A percentile compares a stretch with the other conserved stretches of the same genome.
phyloP scores from a whole-genome alignment of 768 basidiomycete genomes.

The Podaxis pistillaris region DNA sequence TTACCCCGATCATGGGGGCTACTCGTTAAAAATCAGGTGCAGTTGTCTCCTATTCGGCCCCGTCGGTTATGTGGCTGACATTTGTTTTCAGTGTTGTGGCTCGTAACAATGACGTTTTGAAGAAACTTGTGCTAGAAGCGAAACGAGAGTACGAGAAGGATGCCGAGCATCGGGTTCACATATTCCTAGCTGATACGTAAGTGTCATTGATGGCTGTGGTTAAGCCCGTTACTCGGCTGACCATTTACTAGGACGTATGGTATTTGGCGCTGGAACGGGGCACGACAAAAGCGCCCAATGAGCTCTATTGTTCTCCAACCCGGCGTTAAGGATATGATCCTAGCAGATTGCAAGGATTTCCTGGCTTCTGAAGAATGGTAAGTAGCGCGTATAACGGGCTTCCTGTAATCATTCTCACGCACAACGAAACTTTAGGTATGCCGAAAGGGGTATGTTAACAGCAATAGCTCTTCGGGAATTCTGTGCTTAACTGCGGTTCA shows the following conservation, averaged over 20 bases:
- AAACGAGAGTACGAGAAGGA: conserved; percentile 90
- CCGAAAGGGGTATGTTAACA: conserved; percentile 69
- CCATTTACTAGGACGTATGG: conserved; percentile 52
- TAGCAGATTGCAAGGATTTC: conserved; percentile 85
- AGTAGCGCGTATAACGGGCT: conserved; percentile 25
- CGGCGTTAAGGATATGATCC: conserved; percentile 87
- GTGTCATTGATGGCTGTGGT: conserved; percentile 24
- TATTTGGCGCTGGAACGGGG: conserved; percentile 88
- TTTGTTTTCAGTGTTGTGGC: conserved; percentile 68
- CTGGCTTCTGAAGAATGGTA: conserved; percentile 83
- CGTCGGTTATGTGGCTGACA: conserved; percentile 13
- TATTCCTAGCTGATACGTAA: conserved; percentile 88
- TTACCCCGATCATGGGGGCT: conserved; percentile 72
- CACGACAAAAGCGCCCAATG: conserved; percentile 86
- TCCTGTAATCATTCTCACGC: conserved; percentile 16
- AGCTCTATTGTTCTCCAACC: conserved; percentile 90
- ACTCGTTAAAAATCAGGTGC: conserved; percentile 79
- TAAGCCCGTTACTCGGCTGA: conserved; percentile 15
- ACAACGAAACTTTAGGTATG: conserved; percentile 60
- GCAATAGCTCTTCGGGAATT: conserved; percentile 16
- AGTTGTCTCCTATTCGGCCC: not conserved
- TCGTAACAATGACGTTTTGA: conserved; percentile 84
- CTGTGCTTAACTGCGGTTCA: conserved; percentile 26
- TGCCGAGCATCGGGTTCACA: conserved; percentile 86
- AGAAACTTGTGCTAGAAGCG: conserved; percentile 82